Conservation (phyloP, 2,329 filamentous ascomycete genomes). For the Arthrinium phaeospermum region DNA sequence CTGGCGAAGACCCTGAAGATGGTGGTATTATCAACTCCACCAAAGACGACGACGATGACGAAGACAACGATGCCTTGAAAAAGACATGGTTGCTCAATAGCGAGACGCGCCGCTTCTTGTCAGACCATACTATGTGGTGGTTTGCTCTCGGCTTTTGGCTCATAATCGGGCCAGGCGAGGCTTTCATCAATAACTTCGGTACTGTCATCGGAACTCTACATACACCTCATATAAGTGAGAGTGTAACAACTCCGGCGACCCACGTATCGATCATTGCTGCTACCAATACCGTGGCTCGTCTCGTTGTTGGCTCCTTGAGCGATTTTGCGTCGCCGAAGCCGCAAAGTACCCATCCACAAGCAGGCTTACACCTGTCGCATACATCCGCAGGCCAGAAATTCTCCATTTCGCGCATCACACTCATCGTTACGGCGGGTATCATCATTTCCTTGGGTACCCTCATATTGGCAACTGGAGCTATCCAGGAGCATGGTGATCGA, state of each 20-base stretch:
- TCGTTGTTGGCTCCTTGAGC: constrained; percentile 87
- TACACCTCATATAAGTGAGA: constrained; percentile 54
- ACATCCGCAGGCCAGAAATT: constrained; percentile 47
- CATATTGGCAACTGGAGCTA: constrained; percentile 75
- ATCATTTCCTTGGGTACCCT: constrained; percentile 78
- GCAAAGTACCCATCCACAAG: constrained; percentile 62
- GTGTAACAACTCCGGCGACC: constrained; percentile 71
- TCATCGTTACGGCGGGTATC: constrained; percentile 77
- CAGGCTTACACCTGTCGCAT: constrained; percentile 40
- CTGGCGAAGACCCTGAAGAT: constrained; percentile 48
- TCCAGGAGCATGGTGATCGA: constrained; percentile 76
- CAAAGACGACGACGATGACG: constrained; percentile 42
- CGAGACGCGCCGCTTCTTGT: constrained; percentile 83
- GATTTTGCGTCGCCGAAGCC: constrained; percentile 80
- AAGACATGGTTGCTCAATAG: constrained; percentile 93
- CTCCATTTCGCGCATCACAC: constrained; percentile 76
- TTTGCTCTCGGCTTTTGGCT: constrained; percentile 91
- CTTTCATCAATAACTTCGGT: constrained; percentile 96
- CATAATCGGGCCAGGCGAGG: constrained; percentile 92
- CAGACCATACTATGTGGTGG: constrained; percentile 94
- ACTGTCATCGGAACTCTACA: constrained; percentile 90
- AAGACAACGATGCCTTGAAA: constrained; percentile 57
- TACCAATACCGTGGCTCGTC: constrained; percentile 86
- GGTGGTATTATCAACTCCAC: constrained; percentile 46
- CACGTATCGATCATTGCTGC: constrained; percentile 93